Evolutionary conservation across 805 yeast species (phyloP), one percentile per base, ranked within the genome.

Genomic region (Wickerhamiella domercqiae): DNA sequence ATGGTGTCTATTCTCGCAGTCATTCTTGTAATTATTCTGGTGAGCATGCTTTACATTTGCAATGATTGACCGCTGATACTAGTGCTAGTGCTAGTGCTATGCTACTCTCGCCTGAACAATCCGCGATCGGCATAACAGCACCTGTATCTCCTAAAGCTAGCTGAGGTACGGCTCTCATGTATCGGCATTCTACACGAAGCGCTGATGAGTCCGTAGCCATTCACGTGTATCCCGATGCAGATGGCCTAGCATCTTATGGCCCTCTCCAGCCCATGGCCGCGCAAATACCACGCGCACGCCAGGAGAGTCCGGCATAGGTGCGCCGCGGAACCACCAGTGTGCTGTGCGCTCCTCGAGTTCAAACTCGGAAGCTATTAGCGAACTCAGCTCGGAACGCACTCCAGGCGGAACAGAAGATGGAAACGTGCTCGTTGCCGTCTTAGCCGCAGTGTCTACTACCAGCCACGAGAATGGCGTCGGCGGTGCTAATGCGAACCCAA

Each of bases 401-500:
- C 33, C 11, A n/a, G 18, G 11, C 21, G 21, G n/a, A 30, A 30
- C 21, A 17, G 20, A 17, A 6, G 20, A 7, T 16, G 33, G 33
- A 18, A 30, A 30, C n/a, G 33, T 30, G 7, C 21, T 17, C 21
- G 19, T 18, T 6, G 21, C 20, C 5, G 14, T 6, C 21, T 18
- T 15, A n/a, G 13, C 21, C 5, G 20, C 7, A 7, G 5, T 6
- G 19, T 30, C 17, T 5, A 33, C 7, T 6, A 46, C 38, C 19
- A 46, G 32, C 28, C 39, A 46, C 22, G 41, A 13, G 38, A 46
- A 46, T 18, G 37, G 32, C 14, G 42, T 44, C n/a, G 49, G 49
- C 21, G 49, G 49, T 17, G 46, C 39, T 20, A 41, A 46, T 11
- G 49, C 49, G 36, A 46, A 46, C 31, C 41, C 42, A 38, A 46